phyloP scores from a whole-genome alignment of 2,329 filamentous ascomycete genomes.

The Aureobasidium sp. region DNA sequence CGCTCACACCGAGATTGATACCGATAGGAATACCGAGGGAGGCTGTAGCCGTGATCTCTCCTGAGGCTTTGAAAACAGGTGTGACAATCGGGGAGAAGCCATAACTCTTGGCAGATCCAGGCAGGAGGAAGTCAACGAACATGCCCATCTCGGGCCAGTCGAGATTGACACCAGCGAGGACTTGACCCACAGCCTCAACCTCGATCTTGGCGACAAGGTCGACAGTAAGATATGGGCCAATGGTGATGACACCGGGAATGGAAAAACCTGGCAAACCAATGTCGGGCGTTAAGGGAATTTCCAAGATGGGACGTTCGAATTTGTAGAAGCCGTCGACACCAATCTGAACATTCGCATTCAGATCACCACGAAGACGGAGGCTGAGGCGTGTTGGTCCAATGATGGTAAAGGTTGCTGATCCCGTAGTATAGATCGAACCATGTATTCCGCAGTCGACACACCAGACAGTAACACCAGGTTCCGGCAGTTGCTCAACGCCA shows the following conservation, averaged over 20 bases:
- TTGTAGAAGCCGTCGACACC: not conserved
- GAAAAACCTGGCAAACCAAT: not conserved
- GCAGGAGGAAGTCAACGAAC: not conserved
- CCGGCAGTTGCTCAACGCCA: not conserved
- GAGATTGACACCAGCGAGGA: not conserved
- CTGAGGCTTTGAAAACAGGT: not conserved
- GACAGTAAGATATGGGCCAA: not conserved
- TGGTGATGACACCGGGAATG: not conserved
- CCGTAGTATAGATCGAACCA: not conserved
- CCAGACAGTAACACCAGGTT: not conserved
- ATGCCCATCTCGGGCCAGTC: not conserved
- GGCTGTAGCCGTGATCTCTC: not conserved
- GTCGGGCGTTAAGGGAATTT: not conserved
- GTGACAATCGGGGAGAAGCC: not conserved
- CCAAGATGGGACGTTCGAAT: not conserved
- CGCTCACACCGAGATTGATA: not conserved
- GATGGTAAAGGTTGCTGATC: not conserved
- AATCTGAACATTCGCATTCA: not conserved
- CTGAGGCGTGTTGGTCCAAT: not conserved
- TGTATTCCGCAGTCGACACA: not conserved
- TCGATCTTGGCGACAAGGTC: not conserved
- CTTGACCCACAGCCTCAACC: not conserved
- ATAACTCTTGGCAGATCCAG: not conserved
- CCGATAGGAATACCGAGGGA: not conserved
- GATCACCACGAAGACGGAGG: not conserved